Conservation (phyloP, 352 stramenopile genomes). For the Aphanomyces astaci region DNA sequence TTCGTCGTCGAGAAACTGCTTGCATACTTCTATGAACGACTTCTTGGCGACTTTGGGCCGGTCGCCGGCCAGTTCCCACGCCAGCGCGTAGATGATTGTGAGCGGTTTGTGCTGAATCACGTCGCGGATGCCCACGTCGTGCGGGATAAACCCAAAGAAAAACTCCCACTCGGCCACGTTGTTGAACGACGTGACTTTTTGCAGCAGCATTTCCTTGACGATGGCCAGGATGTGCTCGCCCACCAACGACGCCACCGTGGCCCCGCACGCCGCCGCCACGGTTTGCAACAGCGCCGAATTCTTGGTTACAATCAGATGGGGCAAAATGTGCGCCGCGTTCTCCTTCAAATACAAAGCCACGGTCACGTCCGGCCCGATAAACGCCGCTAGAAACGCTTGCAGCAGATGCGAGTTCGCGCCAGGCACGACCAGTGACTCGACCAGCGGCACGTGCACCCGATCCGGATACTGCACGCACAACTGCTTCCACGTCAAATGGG, state of each 20-base stretch:
- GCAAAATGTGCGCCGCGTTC: constrained; percentile 48
- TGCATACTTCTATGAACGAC: constrained; percentile 47
- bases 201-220: constrained; percentile 39
- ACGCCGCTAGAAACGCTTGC: constrained; percentile 46
- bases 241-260: constrained; percentile 4
- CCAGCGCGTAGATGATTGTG: constrained; percentile 49
- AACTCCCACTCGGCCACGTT: constrained; percentile 67
- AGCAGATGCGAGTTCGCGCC: constrained; percentile 24
- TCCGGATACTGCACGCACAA: constrained; percentile 51
- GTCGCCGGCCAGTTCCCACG: constrained; percentile 55
- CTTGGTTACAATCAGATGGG: constrained; percentile 52
- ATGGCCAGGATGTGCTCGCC: constrained; percentile 26
- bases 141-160: constrained; percentile 53
- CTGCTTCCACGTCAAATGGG: constrained; percentile 40
- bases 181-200: constrained; percentile 32
- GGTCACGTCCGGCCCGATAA: constrained; percentile 40
- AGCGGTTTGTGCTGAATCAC: constrained; percentile 45
- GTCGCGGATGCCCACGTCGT: constrained; percentile 51
- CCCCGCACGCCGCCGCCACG: constrained; percentile 31
- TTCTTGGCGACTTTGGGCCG: constrained; percentile 43
- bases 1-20: constrained; percentile 35
- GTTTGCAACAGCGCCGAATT: constrained; percentile 44
- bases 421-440: constrained; percentile 46
- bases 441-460: constrained; percentile 41
- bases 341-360: constrained; percentile 35